phyloP scores from a whole-genome alignment of 257 asterid species.

The Leptodermis oblonga region DNA sequence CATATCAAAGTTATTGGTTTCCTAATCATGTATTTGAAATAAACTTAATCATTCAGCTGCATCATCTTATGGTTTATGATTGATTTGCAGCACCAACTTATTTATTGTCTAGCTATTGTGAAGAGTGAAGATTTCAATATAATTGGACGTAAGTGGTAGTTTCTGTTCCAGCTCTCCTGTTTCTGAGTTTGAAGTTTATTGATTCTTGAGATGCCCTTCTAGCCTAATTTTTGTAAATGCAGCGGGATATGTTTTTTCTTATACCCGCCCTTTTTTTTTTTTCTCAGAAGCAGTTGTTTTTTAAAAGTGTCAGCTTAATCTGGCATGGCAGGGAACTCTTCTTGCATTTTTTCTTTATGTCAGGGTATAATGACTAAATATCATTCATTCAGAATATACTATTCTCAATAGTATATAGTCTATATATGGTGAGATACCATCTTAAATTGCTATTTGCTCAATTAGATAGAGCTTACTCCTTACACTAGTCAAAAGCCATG shows the following conservation, averaged over 20 bases:
- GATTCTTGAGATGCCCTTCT: not conserved
- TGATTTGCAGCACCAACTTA: slow-evolving; percentile 51
- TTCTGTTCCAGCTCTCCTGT: not conserved
- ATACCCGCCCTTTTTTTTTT: too few relatives aligned
- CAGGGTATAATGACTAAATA: too few relatives aligned
- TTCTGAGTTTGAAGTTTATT: not conserved
- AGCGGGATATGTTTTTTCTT: not conserved
- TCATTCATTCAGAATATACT: too few relatives aligned
- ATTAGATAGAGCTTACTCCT: too few relatives aligned
- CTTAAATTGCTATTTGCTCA: too few relatives aligned
- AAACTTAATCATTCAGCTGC: not conserved
- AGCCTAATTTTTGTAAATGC: not conserved
- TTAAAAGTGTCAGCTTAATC: too few relatives aligned
- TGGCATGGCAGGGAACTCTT: too few relatives aligned
- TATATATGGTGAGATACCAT: too few relatives aligned
- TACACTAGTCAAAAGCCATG: too few relatives aligned
- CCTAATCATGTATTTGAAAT: slow-evolving; percentile 5
- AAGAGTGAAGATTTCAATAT: slow-evolving; percentile 72
- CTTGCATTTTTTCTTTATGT: too few relatives aligned
- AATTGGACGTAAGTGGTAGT: slow-evolving; percentile 65
- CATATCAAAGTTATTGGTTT: slow-evolving; percentile 5
- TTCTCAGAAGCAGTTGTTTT: not conserved
- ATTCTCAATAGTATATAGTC: too few relatives aligned
- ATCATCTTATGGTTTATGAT: not conserved
- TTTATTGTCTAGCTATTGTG: slow-evolving; percentile 75